Evolutionary conservation across 768 basidiomycete species (phyloP), one percentile per base, ranked within the genome.

Genomic region (Calocybe cyanea): DNA sequence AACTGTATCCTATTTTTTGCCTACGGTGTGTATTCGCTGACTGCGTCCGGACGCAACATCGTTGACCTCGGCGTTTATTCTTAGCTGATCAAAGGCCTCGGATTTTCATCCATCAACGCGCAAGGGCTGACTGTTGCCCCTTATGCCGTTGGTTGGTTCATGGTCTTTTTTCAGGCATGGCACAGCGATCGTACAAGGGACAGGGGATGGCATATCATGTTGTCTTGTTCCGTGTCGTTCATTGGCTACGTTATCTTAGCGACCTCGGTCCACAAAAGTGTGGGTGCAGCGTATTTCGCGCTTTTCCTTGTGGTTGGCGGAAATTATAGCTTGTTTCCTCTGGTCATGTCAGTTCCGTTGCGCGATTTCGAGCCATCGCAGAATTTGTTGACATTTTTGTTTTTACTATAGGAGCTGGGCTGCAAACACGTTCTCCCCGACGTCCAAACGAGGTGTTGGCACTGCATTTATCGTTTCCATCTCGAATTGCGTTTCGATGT

Each of bases 401-500:
- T 28, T 28, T 11, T 6, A 28, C 44, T 41, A 28, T 48, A 79
- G 77, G 76, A 76, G 75, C 55, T 81, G 78, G 78, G 78, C 77
- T 13, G 75, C 77, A 4, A 79, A 79, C 54, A 64, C 70, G 1
- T 78, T 81, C 56, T 75, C 78, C 5, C 78, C 78, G 9, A 81
- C 78, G 7, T 77, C 76, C 1, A 81, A 81, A 54, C 69, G 78
- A 20, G 78, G 78, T 32, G 78, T 78, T 41, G 78, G 78, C 3
- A 79, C 78, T 1, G 77, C 77, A 2, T 80, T 81, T 55, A 75
- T 80, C 35, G 77, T 80, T 18, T 79, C 78, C 1, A 72, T 81
- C 36, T 77, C 77, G 15, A 81, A 78, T 54, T 75, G 72, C 50
- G 67, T 81, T 10, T 80, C 77, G 3, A 79, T 78, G 77, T 78